A percentile compares a stretch with the other conserved stretches of the same genome.
Evolutionary conservation across 148 eudicot species (phyloP).

Genomic region (Rhododendron ferrugineum): DNA sequence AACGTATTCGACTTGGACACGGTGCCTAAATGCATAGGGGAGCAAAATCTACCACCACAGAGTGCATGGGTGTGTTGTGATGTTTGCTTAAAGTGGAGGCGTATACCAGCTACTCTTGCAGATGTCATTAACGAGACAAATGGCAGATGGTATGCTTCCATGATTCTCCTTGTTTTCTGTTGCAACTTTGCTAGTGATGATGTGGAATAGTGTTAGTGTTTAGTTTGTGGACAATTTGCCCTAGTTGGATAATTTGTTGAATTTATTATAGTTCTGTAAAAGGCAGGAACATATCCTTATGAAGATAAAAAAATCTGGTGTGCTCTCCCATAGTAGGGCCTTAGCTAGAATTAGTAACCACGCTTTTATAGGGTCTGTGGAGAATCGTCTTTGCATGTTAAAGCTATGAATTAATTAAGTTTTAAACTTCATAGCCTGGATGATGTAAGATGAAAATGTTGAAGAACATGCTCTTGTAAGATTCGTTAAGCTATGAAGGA

Average conservation of each 20-base stretch:
- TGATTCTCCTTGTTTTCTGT: slow-evolving; percentile 4
- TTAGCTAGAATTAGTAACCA: background rate
- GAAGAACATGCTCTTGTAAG: background rate
- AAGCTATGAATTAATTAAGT: background rate
- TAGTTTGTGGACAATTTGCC: slow-evolving; percentile 7
- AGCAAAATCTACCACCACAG: slow-evolving; percentile 34
- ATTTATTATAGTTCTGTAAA: background rate
- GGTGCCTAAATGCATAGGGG: slow-evolving; percentile 21
- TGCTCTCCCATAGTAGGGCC: background rate
- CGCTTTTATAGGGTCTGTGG: background rate
- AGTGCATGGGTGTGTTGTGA: slow-evolving; percentile 97
- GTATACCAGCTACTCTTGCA: slow-evolving; percentile 78
- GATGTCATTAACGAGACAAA: slow-evolving; percentile 75
- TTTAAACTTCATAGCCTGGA: background rate
- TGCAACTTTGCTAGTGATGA: background rate
- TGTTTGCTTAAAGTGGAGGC: slow-evolving; percentile 90
- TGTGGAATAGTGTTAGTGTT: background rate
- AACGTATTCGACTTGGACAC: slow-evolving; percentile 18
- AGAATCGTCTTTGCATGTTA: background rate
- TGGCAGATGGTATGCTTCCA: slow-evolving; percentile 58
- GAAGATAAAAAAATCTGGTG: background rate
- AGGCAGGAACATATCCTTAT: background rate
- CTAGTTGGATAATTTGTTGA: background rate
- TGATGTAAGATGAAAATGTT: background rate
- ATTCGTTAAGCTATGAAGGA: background rate